A percentile compares a stretch with the other conserved stretches of the same genome.
Conservation (phyloP, 2,329 filamentous ascomycete genomes). For the Aspergillus fijiensis region DNA sequence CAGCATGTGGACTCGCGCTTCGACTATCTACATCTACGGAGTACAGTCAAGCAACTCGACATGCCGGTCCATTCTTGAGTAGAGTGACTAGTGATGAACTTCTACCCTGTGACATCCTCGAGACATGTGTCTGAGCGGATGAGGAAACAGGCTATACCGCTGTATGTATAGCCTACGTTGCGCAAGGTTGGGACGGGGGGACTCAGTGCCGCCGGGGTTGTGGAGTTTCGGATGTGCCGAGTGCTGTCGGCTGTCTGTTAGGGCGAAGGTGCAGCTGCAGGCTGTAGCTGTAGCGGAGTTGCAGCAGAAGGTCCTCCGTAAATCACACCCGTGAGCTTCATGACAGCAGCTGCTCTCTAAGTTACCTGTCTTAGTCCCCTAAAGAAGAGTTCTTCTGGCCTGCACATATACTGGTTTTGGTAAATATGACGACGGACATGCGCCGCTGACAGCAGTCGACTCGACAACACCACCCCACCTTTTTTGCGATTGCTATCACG, state of each 20-base stretch:
- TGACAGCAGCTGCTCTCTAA: neutral
- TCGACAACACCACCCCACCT: neutral
- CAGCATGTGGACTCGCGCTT: too few species aligned
- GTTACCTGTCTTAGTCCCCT: too few species aligned
- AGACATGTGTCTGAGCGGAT: too few species aligned
- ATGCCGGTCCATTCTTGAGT: too few species aligned
- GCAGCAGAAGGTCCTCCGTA: neutral
- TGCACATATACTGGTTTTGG: neutral
- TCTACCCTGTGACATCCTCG: too few species aligned
- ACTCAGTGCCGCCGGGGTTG: too few species aligned
- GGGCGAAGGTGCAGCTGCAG: neutral
- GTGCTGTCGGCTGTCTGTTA: neutral
- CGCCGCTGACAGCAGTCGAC: neutral
- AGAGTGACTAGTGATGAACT: too few species aligned
- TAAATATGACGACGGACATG: neutral
- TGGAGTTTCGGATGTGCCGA: neutral
- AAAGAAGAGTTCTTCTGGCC: neutral
- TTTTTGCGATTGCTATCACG: neutral
- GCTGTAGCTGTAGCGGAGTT: neutral
- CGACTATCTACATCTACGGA: too few species aligned
- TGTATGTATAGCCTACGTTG: too few species aligned
- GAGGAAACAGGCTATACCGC: too few species aligned
- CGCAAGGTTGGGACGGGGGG: neutral
- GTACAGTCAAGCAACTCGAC: too few species aligned
- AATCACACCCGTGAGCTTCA: neutral